These are phyloP conservation scores for Fomitopsis pulvina DNA, from an alignment of 768 basidiomycete genomes.

Conservation along the genomic window DNA sequence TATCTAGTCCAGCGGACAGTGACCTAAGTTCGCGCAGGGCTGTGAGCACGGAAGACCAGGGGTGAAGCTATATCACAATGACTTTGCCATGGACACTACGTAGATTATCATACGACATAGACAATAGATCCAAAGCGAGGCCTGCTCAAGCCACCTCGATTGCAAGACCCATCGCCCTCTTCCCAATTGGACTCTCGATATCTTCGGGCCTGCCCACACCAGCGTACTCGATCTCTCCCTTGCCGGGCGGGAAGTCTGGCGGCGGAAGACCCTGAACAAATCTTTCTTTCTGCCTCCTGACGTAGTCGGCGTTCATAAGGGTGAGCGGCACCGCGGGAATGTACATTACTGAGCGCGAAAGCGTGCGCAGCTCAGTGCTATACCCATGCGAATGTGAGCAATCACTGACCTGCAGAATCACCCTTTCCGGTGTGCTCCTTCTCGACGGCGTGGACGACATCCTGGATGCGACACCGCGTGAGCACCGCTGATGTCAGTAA, in stretches of 20 bases:
- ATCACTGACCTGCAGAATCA: slow-evolving; percentile 52
- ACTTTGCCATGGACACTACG: neutral
- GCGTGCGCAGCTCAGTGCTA: neutral
- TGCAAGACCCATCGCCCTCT: slow-evolving; percentile 41
- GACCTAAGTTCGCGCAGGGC: no score
- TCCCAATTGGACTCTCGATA: slow-evolving; percentile 27
- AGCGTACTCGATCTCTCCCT: slow-evolving; percentile 32
- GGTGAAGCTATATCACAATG: no score
- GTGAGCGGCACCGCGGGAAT: slow-evolving; percentile 69
- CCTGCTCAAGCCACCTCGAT: slow-evolving; percentile 14
- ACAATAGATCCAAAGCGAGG: neutral
- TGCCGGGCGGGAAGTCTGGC: slow-evolving; percentile 60
- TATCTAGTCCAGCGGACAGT: no score
- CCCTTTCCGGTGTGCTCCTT: slow-evolving; percentile 43
- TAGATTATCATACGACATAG: neutral
- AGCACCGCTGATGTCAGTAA: neutral
- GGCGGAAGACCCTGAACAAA: slow-evolving; percentile 58
- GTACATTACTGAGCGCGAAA: slow-evolving; percentile 54
- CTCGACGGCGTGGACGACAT: slow-evolving; percentile 42
- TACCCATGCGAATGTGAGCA: no score
- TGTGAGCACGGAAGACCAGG: no score
- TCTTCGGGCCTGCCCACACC: slow-evolving; percentile 36
- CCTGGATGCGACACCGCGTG: slow-evolving; percentile 20
- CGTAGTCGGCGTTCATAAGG: slow-evolving; percentile 51
- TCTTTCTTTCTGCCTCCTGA: slow-evolving; percentile 52